A percentile compares a stretch with the other conserved stretches of the same genome.
Evolutionary conservation across 1,139 yeast genomes (phyloP).

Genomic region (Scheffersomyces parashehatae): DNA sequence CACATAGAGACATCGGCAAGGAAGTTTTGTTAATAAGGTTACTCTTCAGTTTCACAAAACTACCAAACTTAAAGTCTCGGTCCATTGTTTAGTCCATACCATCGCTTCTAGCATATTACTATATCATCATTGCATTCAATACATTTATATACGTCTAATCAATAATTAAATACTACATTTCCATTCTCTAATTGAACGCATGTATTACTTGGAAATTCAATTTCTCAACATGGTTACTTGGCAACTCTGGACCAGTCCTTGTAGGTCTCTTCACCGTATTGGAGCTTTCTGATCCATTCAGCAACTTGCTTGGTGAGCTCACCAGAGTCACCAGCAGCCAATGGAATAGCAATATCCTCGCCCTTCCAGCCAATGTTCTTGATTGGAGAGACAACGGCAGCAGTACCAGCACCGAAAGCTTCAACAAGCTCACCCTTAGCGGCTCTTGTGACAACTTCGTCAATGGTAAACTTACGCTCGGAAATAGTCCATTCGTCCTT

Average conservation of each 20-base stretch:
- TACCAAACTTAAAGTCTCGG: too few species aligned
- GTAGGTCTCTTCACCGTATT: slow-evolving; percentile 80
- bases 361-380: slow-evolving; percentile 82
- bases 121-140: too few species aligned
- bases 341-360: slow-evolving; percentile 70
- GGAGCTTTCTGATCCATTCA: slow-evolving; percentile 84
- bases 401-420: slow-evolving; percentile 97
- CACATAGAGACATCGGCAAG: too few species aligned
- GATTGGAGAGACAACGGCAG: slow-evolving; percentile 94
- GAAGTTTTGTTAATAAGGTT: too few species aligned
- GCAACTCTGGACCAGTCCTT: slow-evolving; percentile 60
- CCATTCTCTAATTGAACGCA: too few species aligned
- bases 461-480: slow-evolving; percentile 81
- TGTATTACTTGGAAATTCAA: too few species aligned
- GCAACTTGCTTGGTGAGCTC: slow-evolving; percentile 73
- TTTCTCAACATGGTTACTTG: slow-evolving; percentile 12
- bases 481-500: slow-evolving; percentile 44
- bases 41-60: too few species aligned
- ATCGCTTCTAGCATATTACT: too few species aligned
- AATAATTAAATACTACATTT: too few species aligned
- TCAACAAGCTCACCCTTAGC: slow-evolving; percentile 81
- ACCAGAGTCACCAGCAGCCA: slow-evolving; percentile 81
- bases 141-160: too few species aligned
- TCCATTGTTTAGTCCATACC: too few species aligned
- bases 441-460: slow-evolving; percentile 77